These are phyloP conservation scores for Musa schizocarpa DNA, from an alignment of 176 grass and related monocot species.

Conservation along the genomic window DNA sequence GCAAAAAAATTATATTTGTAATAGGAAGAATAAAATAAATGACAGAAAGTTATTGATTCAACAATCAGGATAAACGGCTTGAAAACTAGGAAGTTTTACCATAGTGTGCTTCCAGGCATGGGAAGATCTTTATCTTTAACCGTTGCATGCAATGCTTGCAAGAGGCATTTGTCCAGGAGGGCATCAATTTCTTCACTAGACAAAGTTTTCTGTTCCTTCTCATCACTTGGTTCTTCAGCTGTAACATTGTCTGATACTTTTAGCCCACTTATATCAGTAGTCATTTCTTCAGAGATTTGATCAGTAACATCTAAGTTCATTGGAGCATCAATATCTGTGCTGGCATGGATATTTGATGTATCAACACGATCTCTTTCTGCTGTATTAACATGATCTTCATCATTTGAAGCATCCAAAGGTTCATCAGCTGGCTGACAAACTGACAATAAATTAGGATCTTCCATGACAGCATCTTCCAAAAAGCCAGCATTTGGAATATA, in stretches of 20 bases:
- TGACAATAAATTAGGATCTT: constrained; percentile 54
- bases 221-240: constrained; percentile 35
- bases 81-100: constrained; percentile 29
- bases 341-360: constrained; percentile 20
- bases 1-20: not conserved
- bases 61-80: constrained; percentile 5
- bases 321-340: constrained; percentile 15
- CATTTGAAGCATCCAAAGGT: constrained; percentile 31
- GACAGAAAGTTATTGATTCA: not conserved
- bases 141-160: constrained; percentile 78
- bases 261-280: constrained; percentile 34
- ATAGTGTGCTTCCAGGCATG: constrained; percentile 78
- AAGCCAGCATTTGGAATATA: constrained; percentile 92
- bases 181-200: constrained; percentile 76
- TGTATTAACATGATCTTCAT: constrained; percentile 11
- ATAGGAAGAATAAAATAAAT: not conserved
- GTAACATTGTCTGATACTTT: constrained; percentile 36
- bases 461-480: constrained; percentile 77
- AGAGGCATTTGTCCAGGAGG: constrained; percentile 77
- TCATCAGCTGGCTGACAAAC: constrained; percentile 27
- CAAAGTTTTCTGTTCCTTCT: constrained; percentile 52
- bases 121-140: constrained; percentile 88
- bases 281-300: constrained; percentile 44
- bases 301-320: constrained; percentile 2
- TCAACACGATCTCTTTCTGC: constrained; percentile 22